Percentiles rank a stretch among this genome's conserved stretches.
Evolutionary conservation across 495 filamentous ascomycete genomes (phyloP).

Genomic region (Aspergillus saccharolyticus): DNA sequence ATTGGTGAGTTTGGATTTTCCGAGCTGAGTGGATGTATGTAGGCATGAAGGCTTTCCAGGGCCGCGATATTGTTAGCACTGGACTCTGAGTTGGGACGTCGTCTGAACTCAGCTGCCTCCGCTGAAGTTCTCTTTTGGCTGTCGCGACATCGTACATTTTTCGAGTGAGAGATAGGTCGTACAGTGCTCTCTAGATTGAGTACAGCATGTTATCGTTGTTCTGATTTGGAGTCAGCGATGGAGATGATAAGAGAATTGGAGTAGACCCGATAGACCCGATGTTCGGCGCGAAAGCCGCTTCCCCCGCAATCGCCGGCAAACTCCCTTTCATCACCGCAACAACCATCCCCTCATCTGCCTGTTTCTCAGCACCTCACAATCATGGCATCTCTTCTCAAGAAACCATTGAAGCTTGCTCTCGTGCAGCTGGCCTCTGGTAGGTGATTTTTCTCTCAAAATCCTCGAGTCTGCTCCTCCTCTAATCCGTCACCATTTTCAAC

Average conservation of each 20-base stretch:
- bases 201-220: too few species aligned
- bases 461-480: neutral
- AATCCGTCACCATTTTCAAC: conserved; percentile 3
- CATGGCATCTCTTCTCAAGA: conserved; percentile 58
- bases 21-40: too few species aligned
- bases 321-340: neutral
- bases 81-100: neutral
- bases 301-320: neutral
- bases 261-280: too few species aligned
- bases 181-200: too few species aligned
- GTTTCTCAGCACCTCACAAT: conserved; percentile 5
- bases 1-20: too few species aligned
- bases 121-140: neutral
- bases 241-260: too few species aligned
- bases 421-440: conserved; percentile 72
- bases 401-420: conserved; percentile 75
- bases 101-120: neutral
- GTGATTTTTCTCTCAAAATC: neutral
- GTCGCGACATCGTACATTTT: neutral
- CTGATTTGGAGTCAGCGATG: neutral
- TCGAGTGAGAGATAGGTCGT: too few species aligned
- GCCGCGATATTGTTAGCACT: neutral
- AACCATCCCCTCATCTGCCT: neutral
- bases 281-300: neutral
- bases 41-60: too few species aligned